A percentile compares a stretch with the other conserved stretches of the same genome.
Evolutionary conservation across 768 basidiomycete species (phyloP).

Genomic region (Podaxis sp.): DNA sequence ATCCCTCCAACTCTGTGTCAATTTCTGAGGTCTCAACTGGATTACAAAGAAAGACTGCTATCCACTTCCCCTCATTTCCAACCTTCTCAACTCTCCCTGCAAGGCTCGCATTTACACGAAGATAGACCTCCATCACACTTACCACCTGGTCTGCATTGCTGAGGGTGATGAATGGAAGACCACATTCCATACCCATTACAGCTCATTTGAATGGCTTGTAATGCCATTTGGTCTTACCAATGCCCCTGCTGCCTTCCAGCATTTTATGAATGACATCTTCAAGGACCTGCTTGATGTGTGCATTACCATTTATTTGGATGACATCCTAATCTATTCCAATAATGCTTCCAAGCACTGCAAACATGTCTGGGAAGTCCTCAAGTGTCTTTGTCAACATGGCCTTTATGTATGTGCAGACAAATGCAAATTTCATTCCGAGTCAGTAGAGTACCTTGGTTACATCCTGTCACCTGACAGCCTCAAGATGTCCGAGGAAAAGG

Average conservation of each 20-base stretch:
- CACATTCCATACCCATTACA: too few species aligned
- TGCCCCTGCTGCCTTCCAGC: conserved; percentile 35
- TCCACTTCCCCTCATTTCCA: too few species aligned
- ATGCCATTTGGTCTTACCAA: conserved; percentile 33
- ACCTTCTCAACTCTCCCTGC: too few species aligned
- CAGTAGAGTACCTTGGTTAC: conserved; percentile 38
- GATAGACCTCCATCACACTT: too few species aligned
- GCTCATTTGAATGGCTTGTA: too few species aligned
- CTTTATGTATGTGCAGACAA: conserved; percentile 35
- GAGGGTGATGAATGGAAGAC: too few species aligned
- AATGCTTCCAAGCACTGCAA: conserved; percentile 23
- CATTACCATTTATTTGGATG: conserved; percentile 35
- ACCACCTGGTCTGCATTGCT: too few species aligned
- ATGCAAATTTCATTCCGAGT: conserved; percentile 29
- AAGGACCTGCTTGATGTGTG: conserved; percentile 30
- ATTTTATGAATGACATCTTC: conserved; percentile 35
- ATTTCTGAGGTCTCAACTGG: too few species aligned
- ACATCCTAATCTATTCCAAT: conserved; percentile 39
- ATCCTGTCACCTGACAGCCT: conserved; percentile 30
- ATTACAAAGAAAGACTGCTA: too few species aligned
- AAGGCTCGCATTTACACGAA: too few species aligned
- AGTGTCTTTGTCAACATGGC: conserved; percentile 23
- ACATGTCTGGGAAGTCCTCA: conserved; percentile 31
- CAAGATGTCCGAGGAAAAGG: conserved; percentile 29
- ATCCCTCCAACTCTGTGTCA: too few species aligned